Conservation (phyloP, 208 protist genomes). For the Leishmania amazonensis region DNA sequence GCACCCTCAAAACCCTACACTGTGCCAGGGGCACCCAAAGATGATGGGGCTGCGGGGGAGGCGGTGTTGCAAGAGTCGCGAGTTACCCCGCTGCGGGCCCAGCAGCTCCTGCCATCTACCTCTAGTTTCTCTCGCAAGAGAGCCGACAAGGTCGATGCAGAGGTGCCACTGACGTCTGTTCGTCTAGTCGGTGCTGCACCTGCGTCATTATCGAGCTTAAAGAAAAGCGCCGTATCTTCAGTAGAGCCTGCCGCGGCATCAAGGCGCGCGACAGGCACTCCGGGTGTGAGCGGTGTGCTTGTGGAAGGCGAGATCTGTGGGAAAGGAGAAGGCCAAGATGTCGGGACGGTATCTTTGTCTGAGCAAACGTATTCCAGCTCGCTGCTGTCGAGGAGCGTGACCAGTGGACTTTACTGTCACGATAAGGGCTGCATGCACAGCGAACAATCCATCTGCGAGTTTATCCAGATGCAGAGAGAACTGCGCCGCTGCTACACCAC, state of each 20-base stretch:
- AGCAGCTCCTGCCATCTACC: neutral
- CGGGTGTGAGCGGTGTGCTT: neutral
- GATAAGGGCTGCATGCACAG: slow-evolving; percentile 65
- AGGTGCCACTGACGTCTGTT: slow-evolving; percentile 3
- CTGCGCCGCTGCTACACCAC: slow-evolving; percentile 52
- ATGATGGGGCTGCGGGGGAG: neutral
- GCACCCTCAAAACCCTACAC: neutral
- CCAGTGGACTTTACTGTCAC: slow-evolving; percentile 13
- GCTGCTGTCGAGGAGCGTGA: neutral
- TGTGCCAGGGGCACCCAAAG: neutral
- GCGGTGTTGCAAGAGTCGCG: neutral
- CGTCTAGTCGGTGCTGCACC: neutral
- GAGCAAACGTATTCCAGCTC: neutral
- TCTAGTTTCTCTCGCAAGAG: neutral
- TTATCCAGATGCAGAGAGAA: slow-evolving; percentile 60
- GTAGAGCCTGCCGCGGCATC: neutral
- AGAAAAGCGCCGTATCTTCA: neutral
- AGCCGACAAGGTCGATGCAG: neutral
- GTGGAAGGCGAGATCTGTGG: neutral
- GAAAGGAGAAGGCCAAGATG: neutral
- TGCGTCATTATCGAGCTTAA: neutral
- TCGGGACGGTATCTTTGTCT: neutral
- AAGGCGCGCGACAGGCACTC: neutral
- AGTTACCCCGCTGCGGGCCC: neutral
- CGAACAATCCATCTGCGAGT: slow-evolving; percentile 72